Evolutionary conservation across 1,284 basidiomycete genomes (phyloP), one percentile per base, ranked within the genome.

Genomic region (Fistulinella staudtii): DNA sequence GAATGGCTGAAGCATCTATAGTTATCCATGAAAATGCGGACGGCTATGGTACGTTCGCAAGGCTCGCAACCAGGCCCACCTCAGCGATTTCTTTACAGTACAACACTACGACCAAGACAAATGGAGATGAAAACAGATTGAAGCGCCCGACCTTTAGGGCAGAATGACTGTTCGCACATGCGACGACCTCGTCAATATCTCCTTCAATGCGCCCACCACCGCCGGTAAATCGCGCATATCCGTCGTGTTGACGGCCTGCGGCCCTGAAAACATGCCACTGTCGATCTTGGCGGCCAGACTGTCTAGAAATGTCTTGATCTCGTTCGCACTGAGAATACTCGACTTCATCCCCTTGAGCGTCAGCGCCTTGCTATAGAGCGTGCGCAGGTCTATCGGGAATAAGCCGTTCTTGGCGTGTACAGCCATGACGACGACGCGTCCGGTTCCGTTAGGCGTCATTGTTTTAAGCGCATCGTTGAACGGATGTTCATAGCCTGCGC

Each of bases 371-470:
- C 56, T 57, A 37, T 68, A 67, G 38, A 68, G 61, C 0, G 60
- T 50, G 13, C 63, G 63, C 50, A 68, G 17, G 36, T 63, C 36
- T 30, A 65, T 36, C 0, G 57, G 52, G 41, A 65, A 65, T 36
- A 59, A 6, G 13, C 62, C 62, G n/a, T 68, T 63, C 23, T 59
- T 56, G 10, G 65, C 46, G 25, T 65, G 63, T 2, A 60, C 65
- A 6, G 63, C 66, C 63, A 65, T 65, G 6, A 65, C 60, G 36
- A 65, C 56, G 9, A 58, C 66, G 11, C 66, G 63, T 0, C 61
- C 61, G 2, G 64, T 50, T 7, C 66, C 66, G 3, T 53, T 35
- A 0, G 61, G 56, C 1, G 50, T 68, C 66, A 65, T 67, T 3
- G 60, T 65, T 23, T 43, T 45, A 36, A 65, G 35, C 3, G 63